Percentiles rank a stretch among this genome's conserved stretches.
These are phyloP conservation scores for Termitomyces sp. DNA, from an alignment of 768 basidiomycete species.

Conservation along the genomic window DNA sequence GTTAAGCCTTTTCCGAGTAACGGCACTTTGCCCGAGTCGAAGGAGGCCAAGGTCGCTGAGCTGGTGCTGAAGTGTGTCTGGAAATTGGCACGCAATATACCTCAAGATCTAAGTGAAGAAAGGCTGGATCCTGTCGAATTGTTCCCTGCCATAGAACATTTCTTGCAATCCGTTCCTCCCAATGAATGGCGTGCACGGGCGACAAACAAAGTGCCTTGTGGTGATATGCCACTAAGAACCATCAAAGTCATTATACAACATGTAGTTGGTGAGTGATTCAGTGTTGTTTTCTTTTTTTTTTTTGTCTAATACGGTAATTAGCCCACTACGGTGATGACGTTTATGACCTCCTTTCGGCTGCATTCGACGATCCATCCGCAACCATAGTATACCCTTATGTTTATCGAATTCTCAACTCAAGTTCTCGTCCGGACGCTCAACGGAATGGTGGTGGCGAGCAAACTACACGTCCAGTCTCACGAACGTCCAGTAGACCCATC, in stretches of 20 bases:
- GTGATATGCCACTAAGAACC: slow-evolving; percentile 96
- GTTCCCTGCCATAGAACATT: slow-evolving; percentile 90
- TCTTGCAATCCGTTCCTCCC: slow-evolving; percentile 89
- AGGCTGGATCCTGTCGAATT: slow-evolving; percentile 84
- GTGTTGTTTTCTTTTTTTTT: not conserved
- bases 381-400: slow-evolving; percentile 96
- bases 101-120: slow-evolving; percentile 80
- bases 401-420: slow-evolving; percentile 83
- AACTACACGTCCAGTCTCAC: slow-evolving; percentile 47
- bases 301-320: slow-evolving; percentile 21
- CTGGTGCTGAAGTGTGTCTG: slow-evolving; percentile 95
- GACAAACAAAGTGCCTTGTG: slow-evolving; percentile 87
- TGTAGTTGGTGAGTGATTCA: slow-evolving; percentile 73
- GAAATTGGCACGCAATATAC: slow-evolving; percentile 95
- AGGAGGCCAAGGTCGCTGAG: slow-evolving; percentile 87
- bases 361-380: slow-evolving; percentile 96
- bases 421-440: slow-evolving; percentile 39
- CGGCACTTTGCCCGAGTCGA: slow-evolving; percentile 68
- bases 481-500: slow-evolving; percentile 63
- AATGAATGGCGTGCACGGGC: slow-evolving; percentile 95
- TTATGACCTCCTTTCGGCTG: slow-evolving; percentile 84
- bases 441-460: slow-evolving; percentile 35
- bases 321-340: slow-evolving; percentile 86
- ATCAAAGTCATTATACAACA: slow-evolving; percentile 99
- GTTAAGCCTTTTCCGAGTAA: slow-evolving; percentile 80